Evolutionary conservation across 768 basidiomycete genomes (phyloP).

Genomic region (Favolaschia claudopus): DNA sequence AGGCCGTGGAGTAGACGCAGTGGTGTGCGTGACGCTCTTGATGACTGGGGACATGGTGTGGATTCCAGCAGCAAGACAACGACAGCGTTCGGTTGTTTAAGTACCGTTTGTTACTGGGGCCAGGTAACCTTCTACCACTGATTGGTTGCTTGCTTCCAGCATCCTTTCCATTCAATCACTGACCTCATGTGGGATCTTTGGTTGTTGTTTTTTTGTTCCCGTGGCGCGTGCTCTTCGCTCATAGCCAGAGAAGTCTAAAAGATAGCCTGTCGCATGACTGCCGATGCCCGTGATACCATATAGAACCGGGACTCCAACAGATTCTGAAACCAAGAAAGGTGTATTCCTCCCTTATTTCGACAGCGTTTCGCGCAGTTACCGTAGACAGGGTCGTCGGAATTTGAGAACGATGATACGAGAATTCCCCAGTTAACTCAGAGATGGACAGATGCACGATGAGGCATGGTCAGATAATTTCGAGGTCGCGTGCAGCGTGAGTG

Average conservation of each 20-base stretch:
- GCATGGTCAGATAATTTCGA: no score
- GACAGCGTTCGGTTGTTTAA: background rate
- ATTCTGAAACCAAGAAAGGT: no score
- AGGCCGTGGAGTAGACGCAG: constrained; percentile 22
- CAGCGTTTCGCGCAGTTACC: no score
- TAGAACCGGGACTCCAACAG: background rate
- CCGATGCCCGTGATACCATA: background rate
- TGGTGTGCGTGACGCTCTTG: constrained; percentile 22
- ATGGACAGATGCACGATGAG: no score
- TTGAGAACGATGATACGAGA: no score
- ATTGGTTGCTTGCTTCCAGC: no score
- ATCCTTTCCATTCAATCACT: no score
- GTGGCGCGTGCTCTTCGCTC: constrained; percentile 1
- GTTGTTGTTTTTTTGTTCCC: constrained; percentile 9
- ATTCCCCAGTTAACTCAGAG: no score
- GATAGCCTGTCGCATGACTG: constrained; percentile 7
- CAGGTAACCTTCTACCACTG: background rate
- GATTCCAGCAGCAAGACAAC: background rate
- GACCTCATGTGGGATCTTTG: no score
- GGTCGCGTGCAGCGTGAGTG: no score
- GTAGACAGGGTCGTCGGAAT: no score
- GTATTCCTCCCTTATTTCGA: no score
- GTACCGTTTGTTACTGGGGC: background rate
- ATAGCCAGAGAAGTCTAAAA: background rate
- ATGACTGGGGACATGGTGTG: constrained; percentile 14